These are phyloP conservation scores for Hydrangea macrophylla DNA, from an alignment of 148 eudicot genomes.

Conservation along the genomic window DNA sequence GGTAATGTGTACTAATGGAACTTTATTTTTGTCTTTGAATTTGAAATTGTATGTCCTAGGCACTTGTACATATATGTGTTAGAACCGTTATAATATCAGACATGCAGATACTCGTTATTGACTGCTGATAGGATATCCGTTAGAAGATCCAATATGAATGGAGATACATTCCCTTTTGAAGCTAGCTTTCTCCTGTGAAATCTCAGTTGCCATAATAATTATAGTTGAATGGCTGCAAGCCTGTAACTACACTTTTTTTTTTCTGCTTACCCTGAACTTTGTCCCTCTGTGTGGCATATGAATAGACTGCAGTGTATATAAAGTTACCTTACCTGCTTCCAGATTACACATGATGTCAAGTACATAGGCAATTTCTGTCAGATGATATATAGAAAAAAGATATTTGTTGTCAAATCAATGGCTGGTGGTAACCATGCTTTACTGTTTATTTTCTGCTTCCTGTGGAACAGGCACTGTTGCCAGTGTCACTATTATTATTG, in stretches of 20 bases:
- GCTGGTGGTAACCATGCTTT: background rate
- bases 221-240: background rate
- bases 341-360: background rate
- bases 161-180: background rate
- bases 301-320: background rate
- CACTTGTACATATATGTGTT: background rate
- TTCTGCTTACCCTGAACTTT: background rate
- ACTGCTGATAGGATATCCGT: background rate
- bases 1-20: conserved; percentile 48
- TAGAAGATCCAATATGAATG: background rate
- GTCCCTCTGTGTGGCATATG: background rate
- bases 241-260: background rate
- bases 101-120: background rate
- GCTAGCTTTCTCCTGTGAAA: background rate
- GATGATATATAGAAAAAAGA: too few species aligned
- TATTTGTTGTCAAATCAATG: background rate
- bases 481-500: background rate
- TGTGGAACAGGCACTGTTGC: background rate
- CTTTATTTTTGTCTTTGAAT: conserved; percentile 14
- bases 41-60: conserved; percentile 14
- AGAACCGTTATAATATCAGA: background rate
- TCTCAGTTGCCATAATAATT: background rate
- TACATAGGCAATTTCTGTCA: too few species aligned
- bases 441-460: background rate
- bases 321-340: background rate